A percentile compares a stretch with the other conserved stretches of the same genome.
These are phyloP conservation scores for Saccharomycopsis fodiens DNA, from an alignment of 805 yeast genomes.

Conservation along the genomic window DNA sequence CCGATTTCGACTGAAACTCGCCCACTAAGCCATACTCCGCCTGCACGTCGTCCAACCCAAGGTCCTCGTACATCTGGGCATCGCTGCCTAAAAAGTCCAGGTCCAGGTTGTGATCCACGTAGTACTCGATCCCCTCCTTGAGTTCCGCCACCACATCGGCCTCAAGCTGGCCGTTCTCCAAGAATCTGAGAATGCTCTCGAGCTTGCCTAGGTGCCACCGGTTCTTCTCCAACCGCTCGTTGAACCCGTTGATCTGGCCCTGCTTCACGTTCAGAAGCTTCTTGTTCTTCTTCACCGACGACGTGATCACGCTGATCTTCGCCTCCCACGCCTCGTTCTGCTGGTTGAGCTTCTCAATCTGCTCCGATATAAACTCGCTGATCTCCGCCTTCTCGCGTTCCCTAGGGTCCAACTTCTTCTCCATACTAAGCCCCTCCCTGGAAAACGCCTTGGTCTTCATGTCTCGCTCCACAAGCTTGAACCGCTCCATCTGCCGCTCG, in stretches of 20 bases:
- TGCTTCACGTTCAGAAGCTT: conserved; percentile 47
- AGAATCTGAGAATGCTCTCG: conserved; percentile 66
- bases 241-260: conserved; percentile 50
- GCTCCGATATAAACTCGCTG: conserved; percentile 17
- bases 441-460: conserved; percentile 93
- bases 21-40: conserved; percentile 20
- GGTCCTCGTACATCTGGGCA: conserved; percentile 83
- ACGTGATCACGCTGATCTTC: conserved; percentile 48
- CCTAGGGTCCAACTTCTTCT: conserved; percentile 63
- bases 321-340: conserved; percentile 78
- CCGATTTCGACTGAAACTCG: conserved; percentile 11
- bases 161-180: conserved; percentile 76
- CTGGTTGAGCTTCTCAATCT: conserved; percentile 19
- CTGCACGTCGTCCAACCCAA: conserved; percentile 50
- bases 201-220: conserved; percentile 70
- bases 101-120: conserved; percentile 90
- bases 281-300: conserved; percentile 50
- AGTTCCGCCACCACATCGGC: conserved; percentile 74
- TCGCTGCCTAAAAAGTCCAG: conserved; percentile 84
- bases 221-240: conserved; percentile 51
- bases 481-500: conserved; percentile 85
- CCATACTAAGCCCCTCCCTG: conserved; percentile 82
- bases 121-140: conserved; percentile 85
- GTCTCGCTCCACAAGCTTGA: conserved; percentile 87
- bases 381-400: conserved; percentile 46